Conservation (phyloP, 176 grass and related monocot genomes). For the Carex littledalei region DNA sequence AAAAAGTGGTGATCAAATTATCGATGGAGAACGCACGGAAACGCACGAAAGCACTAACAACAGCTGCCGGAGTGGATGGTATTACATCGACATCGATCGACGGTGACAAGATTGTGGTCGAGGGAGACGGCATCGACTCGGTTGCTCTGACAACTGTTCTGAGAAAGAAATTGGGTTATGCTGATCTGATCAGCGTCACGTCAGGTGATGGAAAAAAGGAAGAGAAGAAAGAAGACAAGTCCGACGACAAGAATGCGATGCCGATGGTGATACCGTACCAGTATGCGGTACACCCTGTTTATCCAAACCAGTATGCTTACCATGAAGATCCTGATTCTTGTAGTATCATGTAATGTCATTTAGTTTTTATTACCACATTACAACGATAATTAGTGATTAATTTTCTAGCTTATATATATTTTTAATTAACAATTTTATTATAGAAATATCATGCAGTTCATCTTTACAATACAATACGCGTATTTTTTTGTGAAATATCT, state of each 20-base stretch:
- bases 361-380: not conserved
- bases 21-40: not conserved
- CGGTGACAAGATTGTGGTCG: constrained; percentile 16
- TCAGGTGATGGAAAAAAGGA: constrained; percentile 41
- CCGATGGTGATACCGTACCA: not conserved
- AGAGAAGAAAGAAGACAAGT: constrained; percentile 12
- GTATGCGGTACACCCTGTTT: not conserved
- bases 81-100: constrained; percentile 20
- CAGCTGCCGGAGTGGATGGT: not conserved
- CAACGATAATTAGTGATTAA: too few relatives aligned
- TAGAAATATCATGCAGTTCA: too few relatives aligned
- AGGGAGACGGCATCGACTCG: constrained; percentile 46
- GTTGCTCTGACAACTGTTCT: not conserved
- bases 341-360: not conserved
- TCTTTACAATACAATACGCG: too few relatives aligned
- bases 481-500: too few relatives aligned
- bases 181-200: constrained; percentile 33
- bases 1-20: constrained; percentile 16
- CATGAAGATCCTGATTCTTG: not conserved
- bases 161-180: constrained; percentile 32
- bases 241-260: not conserved
- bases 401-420: too few relatives aligned
- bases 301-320: not conserved
- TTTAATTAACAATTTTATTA: too few relatives aligned
- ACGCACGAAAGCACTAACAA: not conserved